A percentile compares a stretch with the other conserved stretches of the same genome.
Conservation (phyloP, 805 yeast genomes). For the Kodamaea nitidulidarum region DNA sequence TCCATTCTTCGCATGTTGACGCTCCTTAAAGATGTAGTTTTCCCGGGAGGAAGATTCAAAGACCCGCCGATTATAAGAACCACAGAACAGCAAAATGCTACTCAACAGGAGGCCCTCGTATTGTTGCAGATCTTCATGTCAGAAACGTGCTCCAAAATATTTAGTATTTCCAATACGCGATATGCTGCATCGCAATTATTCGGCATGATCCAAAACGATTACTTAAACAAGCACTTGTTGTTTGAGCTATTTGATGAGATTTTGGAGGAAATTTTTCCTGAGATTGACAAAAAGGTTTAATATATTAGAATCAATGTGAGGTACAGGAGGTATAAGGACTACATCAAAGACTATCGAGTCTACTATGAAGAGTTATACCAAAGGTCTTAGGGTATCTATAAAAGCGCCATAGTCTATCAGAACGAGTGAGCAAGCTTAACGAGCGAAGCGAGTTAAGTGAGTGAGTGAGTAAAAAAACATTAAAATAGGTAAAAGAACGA, state of each 20-base stretch:
- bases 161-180: slow-evolving; percentile 63
- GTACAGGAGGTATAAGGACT: too few relatives aligned
- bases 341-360: too few relatives aligned
- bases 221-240: slow-evolving; percentile 61
- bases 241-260: slow-evolving; percentile 57
- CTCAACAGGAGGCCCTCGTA: slow-evolving; percentile 55
- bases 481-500: too few relatives aligned
- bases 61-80: slow-evolving; percentile 46
- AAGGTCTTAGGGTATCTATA: too few relatives aligned
- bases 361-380: too few relatives aligned
- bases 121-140: slow-evolving; percentile 54
- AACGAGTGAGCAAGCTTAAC: too few relatives aligned
- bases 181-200: slow-evolving; percentile 60
- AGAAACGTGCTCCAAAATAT: slow-evolving; percentile 67
- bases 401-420: too few relatives aligned
- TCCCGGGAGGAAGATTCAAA: slow-evolving; percentile 48
- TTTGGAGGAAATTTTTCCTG: slow-evolving; percentile 45
- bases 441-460: too few relatives aligned
- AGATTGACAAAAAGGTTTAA: slow-evolving; percentile 9
- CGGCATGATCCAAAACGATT: slow-evolving; percentile 68
- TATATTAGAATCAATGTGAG: neutral
- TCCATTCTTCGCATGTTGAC: slow-evolving; percentile 38
- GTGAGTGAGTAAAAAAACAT: too few relatives aligned
- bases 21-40: slow-evolving; percentile 23
- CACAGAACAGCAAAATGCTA: slow-evolving; percentile 45